phyloP scores from a whole-genome alignment of 257 asterid genomes.

The Fraxinus americana region DNA sequence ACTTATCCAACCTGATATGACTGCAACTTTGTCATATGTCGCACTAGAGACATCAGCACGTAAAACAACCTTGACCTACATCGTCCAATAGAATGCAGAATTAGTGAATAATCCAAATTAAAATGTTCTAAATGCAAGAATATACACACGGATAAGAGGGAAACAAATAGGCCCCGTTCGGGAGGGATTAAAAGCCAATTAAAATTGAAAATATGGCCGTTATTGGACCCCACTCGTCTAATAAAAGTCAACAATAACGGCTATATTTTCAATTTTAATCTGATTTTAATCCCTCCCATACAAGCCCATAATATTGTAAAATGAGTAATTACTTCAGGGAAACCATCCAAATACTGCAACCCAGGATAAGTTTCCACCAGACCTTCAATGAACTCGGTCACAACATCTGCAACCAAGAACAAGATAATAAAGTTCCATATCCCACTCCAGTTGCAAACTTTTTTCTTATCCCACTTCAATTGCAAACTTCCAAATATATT shows the following conservation, averaged over 20 bases:
- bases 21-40: slow-evolving; percentile 82
- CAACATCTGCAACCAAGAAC: slow-evolving; percentile 70
- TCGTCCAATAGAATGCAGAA: slow-evolving; percentile 2
- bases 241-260: no score
- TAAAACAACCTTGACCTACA: slow-evolving; percentile 87
- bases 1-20: slow-evolving; percentile 71
- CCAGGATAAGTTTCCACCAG: slow-evolving; percentile 91
- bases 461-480: not conserved
- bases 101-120: slow-evolving; percentile 19
- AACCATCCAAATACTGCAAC: slow-evolving; percentile 95
- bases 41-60: slow-evolving; percentile 87
- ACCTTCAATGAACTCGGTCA: slow-evolving; percentile 95
- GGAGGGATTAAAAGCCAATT: no score
- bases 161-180: no score
- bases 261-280: no score
- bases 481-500: not conserved
- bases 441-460: not conserved
- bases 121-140: not conserved
- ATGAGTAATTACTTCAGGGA: slow-evolving; percentile 63
- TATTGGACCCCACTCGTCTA: no score
- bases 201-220: no score
- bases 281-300: no score
- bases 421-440: slow-evolving; percentile 20
- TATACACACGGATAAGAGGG: not conserved
- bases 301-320: not conserved